Evolutionary conservation across 345 rosid species (phyloP).

Genomic region (Eucalyptus pauciflora): DNA sequence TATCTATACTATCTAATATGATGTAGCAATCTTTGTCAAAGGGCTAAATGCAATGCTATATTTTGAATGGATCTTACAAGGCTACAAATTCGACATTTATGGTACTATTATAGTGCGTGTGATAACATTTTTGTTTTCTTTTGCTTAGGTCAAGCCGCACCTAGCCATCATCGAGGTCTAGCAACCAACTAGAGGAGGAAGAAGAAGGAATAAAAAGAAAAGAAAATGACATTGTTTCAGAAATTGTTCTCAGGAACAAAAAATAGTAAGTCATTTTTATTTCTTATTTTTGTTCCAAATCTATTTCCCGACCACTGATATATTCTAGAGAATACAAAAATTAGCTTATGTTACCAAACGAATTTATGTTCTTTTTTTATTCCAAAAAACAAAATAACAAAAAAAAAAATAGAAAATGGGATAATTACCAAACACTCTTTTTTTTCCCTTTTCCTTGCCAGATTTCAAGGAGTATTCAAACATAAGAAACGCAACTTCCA

Average conservation of each 20-base stretch:
- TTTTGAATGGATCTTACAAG: not conserved
- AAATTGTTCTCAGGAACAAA: fast-evolving
- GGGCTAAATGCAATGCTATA: not conserved
- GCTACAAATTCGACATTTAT: not conserved
- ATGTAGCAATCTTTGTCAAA: not conserved
- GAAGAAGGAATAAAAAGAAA: too few species aligned
- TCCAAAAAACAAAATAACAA: too few species aligned
- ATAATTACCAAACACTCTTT: too few species aligned
- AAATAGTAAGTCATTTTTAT: too few species aligned
- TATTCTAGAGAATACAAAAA: fast-evolving
- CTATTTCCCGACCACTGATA: fast-evolving
- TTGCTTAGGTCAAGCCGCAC: too few species aligned
- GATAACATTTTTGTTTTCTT: too few species aligned
- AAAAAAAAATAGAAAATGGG: too few species aligned
- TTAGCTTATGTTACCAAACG: too few species aligned
- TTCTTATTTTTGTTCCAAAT: fast-evolving
- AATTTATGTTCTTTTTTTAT: fast-evolving
- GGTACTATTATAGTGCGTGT: fast-evolving
- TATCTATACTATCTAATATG: not conserved
- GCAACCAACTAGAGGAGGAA: too few species aligned
- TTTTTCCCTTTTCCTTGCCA: not conserved
- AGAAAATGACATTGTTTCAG: fast-evolving
- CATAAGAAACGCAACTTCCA: not conserved
- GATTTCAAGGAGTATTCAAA: not conserved
- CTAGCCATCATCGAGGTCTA: too few species aligned